A percentile compares a stretch with the other conserved stretches of the same genome.
phyloP scores from a whole-genome alignment of 169 alveolate species.

The Eimeria maxima region DNA sequence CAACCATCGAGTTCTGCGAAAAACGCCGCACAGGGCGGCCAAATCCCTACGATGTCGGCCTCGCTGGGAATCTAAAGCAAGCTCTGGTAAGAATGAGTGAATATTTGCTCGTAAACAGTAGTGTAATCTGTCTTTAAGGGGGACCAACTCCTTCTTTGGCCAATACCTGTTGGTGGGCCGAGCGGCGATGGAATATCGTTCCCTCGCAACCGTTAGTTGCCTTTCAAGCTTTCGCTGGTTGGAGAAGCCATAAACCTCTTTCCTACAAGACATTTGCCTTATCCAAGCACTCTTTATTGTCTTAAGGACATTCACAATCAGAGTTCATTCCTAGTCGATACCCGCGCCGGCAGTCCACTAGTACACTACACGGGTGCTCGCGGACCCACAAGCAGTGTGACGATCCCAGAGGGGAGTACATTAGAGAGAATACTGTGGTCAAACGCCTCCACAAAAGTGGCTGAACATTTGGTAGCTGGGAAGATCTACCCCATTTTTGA shows the following conservation, averaged over 20 bases:
- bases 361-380: neutral
- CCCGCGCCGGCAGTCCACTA: neutral
- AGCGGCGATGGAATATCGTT: conserved; percentile 85
- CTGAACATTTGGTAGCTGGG: neutral
- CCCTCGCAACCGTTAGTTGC: conserved; percentile 76
- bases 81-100: conserved; percentile 77
- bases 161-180: conserved; percentile 86
- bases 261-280: neutral
- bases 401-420: neutral
- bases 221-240: neutral
- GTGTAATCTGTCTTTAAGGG: conserved; percentile 60
- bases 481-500: neutral
- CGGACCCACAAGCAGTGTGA: neutral
- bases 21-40: conserved; percentile 84
- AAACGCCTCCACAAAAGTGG: neutral
- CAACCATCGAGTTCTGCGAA: conserved; percentile 88
- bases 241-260: neutral
- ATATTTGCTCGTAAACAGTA: neutral
- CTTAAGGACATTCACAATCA: neutral
- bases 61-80: conserved; percentile 80
- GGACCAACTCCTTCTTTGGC: conserved; percentile 85
- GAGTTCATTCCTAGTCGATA: neutral
- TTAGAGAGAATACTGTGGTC: neutral
- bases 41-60: conserved; percentile 85
- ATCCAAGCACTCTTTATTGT: conserved; percentile 16